Percentiles rank a stretch among this genome's conserved stretches.
Evolutionary conservation across 2,329 filamentous ascomycete genomes (phyloP).

Genomic region (Tolypocladium amazonense): DNA sequence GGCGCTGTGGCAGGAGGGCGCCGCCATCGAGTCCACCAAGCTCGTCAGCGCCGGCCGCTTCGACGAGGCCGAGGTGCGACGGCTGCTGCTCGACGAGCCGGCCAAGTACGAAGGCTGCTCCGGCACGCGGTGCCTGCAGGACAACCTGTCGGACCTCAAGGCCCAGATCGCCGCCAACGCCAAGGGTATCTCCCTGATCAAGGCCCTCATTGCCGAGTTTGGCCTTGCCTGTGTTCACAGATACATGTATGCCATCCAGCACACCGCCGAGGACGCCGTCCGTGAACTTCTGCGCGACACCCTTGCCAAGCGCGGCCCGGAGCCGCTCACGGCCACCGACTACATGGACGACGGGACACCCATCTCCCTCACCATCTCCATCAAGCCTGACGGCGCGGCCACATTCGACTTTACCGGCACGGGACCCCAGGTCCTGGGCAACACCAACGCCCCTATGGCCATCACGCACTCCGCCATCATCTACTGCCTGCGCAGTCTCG

Average conservation of each 20-base stretch:
- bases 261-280: conserved; percentile 48
- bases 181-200: conserved; percentile 70
- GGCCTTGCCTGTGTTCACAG: conserved; percentile 61
- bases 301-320: conserved; percentile 6
- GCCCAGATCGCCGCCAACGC: conserved; percentile 82
- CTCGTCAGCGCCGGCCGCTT: conserved; percentile 68
- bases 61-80: conserved; percentile 64
- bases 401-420: conserved; percentile 42
- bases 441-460: conserved; percentile 22
- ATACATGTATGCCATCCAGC: conserved; percentile 30
- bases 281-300: conserved; percentile 31
- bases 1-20: conserved; percentile 54
- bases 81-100: conserved; percentile 63
- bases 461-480: conserved; percentile 54
- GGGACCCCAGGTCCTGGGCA: conserved; percentile 18
- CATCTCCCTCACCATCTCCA: conserved; percentile 64
- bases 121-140: conserved; percentile 67
- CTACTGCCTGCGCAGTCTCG: conserved; percentile 72
- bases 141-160: conserved; percentile 80
- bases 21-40: conserved; percentile 55
- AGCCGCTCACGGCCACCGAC: conserved; percentile 20
- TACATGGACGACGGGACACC: conserved; percentile 84
- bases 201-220: conserved; percentile 61
- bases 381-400: conserved; percentile 64
- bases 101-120: conserved; percentile 65